Base-by-base conservation (phyloP, 352 stramenopile species). In the Thraustochytrium striatum region DNA sequence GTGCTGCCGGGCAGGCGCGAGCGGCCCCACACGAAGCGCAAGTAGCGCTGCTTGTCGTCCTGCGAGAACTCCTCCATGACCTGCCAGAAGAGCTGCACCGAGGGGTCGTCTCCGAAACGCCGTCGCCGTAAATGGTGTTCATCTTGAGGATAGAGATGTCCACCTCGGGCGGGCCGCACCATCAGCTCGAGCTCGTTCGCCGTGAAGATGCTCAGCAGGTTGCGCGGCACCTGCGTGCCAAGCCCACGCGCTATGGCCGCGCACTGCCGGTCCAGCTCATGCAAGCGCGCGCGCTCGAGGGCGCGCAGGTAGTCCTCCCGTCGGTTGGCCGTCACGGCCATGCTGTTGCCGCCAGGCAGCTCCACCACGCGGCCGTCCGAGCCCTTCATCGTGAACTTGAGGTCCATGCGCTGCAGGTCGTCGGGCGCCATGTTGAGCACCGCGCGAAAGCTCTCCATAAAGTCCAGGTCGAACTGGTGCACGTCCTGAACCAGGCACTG, bases 21-120 rank as follows among this genome's bases (percentile, higher is more conserved):
- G 3, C 91, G 85, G 5, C 91, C 91, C 90, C 90, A 96, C 9
- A 95, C 89, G 69, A 96, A 96, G 0, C 89, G 90, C 38, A 97
- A 87, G 79, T 96, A 97, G 68, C 93, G 87, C 19, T 89, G 89
- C 5, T 90, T 87, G 81, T 97, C 91, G 55, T 93, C 88, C 72
- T 96, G 89, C 1, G 85, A 87, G 80, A 97, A 97, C 44, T 89
- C 88, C 3, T 73, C 85, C 80, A 97, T 89, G 13, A 89, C 88
- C 30, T 93, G 86, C 92, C 92, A 97, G 82, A 97, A 97, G 16
- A 94, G 83, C 82, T 85, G 61, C 30, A 97, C 89, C 0, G 90
- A 90, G 89, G 84, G 81, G 94, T 89, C 21, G 88, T 86, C 52
- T 94, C 89, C 28, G 82, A 86, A 84, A 95, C 92, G 50, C 89